Evolutionary conservation across 345 rosid species (phyloP), one percentile per base, ranked within the genome.

Genomic region (Pseudoturritis turrita): DNA sequence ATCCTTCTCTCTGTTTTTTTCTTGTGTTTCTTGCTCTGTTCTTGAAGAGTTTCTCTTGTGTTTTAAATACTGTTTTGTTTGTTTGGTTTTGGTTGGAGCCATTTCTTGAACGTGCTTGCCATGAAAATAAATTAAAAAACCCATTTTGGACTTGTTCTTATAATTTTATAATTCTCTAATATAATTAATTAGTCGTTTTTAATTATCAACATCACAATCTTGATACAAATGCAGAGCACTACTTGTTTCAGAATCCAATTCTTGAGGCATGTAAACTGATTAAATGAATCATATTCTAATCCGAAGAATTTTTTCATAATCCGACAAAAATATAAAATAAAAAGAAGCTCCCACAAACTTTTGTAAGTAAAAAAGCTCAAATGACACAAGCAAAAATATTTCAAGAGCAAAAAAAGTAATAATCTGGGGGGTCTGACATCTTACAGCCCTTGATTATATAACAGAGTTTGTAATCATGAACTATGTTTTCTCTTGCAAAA

Each of bases 81-180:
- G 65, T 72, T 45, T 74, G 49, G 62, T 75, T 45, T 76, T 69
- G 70, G 79, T 76, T 68, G 70, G 65, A 76, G 54, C 21, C 70
- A 54, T 70, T 76, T 46, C 59, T 70, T 70, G 62, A 70, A 76
- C 79, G 79, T 76, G 79, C 76, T 15, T 63, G 14, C 76, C 79
- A 76, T 76, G 75, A 76, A 76, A 39, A 18, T 52, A 33, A 2
- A 6, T 45, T 18, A 39, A 31, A n/a, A 36, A 17, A 3, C 12
- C 5, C 23, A 36, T 47, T 56, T 62, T 55, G 36, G 79, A 76
- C 75, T 21, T 28, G 65, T 62, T 57, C 53, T 57, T 35, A 19
- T 72, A 35, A 40, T 62, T 12, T 18, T 25, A 14, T 63, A 10
- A 44, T 28, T 19, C 6, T 18, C 2, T 15, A 17, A 31, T 39